These are phyloP conservation scores for Mychonastes homosphaera DNA, from an alignment of 139 green algal species.

Conservation along the genomic window DNA sequence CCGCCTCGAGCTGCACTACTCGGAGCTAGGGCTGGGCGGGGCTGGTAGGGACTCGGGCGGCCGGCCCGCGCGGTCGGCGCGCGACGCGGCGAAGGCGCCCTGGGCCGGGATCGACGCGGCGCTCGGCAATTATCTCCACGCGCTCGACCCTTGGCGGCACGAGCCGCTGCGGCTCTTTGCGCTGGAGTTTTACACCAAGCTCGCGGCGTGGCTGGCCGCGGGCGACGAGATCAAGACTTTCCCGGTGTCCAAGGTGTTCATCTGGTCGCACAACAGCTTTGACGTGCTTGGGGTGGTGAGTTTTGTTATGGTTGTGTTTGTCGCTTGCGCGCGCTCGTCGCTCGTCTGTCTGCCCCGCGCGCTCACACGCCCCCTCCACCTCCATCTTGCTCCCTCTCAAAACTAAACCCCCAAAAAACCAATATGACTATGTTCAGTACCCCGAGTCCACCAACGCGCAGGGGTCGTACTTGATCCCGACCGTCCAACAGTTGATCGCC, in stretches of 20 bases:
- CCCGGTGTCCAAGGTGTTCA: background rate
- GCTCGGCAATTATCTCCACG: conserved; percentile 16
- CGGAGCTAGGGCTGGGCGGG: conserved; percentile 39
- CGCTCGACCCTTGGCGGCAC: conserved; percentile 3
- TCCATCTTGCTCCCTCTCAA: conserved; percentile 33
- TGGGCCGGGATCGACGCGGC: conserved; percentile 29
- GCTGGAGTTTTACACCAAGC: conserved; percentile 12
- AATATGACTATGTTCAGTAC: too few relatives aligned
- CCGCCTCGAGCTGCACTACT: conserved; percentile 22
- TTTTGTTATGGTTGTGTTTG: conserved; percentile 5
- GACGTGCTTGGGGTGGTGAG: conserved; percentile 19
- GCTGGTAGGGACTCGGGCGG: conserved; percentile 9
- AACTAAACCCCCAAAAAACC: too few relatives aligned
- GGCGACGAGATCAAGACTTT: conserved; percentile 25
- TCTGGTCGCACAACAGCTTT: conserved; percentile 12
- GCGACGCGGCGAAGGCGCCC: conserved; percentile 23
- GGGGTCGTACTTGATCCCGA: conserved; percentile 29
- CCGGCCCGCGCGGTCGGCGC: conserved; percentile 12
- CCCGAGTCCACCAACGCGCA: conserved; percentile 22
- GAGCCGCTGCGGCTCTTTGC: background rate
- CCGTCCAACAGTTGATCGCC: too few relatives aligned
- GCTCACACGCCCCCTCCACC: background rate
- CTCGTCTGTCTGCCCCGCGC: background rate
- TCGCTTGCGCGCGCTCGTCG: background rate
- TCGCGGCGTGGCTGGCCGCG: conserved; percentile 1